Base-by-base conservation (phyloP, 2,329 filamentous ascomycete species). In the Fusarium bactridioides region DNA sequence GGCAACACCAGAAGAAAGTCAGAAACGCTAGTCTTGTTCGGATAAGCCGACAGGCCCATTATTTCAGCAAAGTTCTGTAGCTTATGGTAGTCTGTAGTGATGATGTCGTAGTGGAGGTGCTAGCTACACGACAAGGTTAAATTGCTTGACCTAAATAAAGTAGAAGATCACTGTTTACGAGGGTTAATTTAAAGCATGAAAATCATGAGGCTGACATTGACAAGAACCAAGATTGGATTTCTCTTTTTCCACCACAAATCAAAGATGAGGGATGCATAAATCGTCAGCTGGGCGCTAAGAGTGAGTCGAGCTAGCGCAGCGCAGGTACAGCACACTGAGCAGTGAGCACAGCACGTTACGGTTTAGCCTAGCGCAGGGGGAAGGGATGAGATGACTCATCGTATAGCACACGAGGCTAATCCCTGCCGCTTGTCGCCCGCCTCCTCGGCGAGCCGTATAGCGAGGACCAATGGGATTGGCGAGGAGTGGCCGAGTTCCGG, bases 401-500 rank as follows among this genome's bases (percentile, higher is more conserved):
- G 55, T 58, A 23, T 58, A 50, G 41, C 55, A 29, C 19, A 58
- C 23, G 13, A 29, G 19, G 19, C 4, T 16, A 15, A 35, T 29
- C 55, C 31, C 21, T 27, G 31, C 41, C 10, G 55, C 13, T 35
- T 35, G 19, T 57, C 40, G 40, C 29, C 40, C 38, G 40, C 40
- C 18, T 48, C 23, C 13, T 48, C 29, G 23, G n/a, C 15, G 19
- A 27, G 23, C 55, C 55, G 54, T 27, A 58, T 29, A 37, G 55
- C 41, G n/a, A 33, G 23, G 41, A 9, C 55, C 47, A 59, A 53
- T 59, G 12, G 25, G 21, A 25, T 27, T 25, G 15, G n/a, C 15
- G 29, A 35, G 23, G 21, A 50, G 10, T 23, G 47, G 37, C 63
- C 64, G 63, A 67, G 31, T 62, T 67, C 64, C 63, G 41, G 53